Conservation (phyloP, 371 early-diverging fungal species). For the Haplosporangium sp. region DNA sequence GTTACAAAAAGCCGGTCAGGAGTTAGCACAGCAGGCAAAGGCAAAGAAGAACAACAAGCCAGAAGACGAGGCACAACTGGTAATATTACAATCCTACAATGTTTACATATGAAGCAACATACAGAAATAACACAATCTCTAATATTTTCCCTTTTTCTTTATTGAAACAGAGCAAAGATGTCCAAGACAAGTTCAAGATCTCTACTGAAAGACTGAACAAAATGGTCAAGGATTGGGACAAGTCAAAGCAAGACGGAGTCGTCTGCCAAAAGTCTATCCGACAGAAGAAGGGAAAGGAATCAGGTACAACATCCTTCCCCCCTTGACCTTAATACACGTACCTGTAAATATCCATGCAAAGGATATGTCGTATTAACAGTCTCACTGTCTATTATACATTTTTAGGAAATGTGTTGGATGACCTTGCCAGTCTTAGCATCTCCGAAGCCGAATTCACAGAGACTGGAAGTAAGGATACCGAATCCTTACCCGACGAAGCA, state of each 20-base stretch:
- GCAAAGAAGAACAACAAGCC: slow-evolving; percentile 19
- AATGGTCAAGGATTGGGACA: slow-evolving; percentile 65
- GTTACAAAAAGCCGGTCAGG: slow-evolving; percentile 33
- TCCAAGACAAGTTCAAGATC: slow-evolving; percentile 72
- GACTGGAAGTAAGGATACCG: slow-evolving; percentile 12
- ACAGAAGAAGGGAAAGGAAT: slow-evolving; percentile 57
- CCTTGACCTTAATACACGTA: neutral
- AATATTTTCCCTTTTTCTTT: neutral
- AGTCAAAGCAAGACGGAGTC: slow-evolving; percentile 49
- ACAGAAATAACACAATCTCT: too few relatives aligned
- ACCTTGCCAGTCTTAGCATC: slow-evolving; percentile 52
- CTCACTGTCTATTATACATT: neutral
- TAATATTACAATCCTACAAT: slow-evolving; percentile 11
- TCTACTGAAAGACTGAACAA: slow-evolving; percentile 69
- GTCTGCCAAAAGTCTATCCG: slow-evolving; percentile 35
- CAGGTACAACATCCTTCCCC: slow-evolving; percentile 20
- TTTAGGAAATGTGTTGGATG: slow-evolving; percentile 45
- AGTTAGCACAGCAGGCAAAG: slow-evolving; percentile 10
- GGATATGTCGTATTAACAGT: neutral
- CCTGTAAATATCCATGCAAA: neutral
- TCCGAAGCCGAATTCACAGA: slow-evolving; percentile 39
- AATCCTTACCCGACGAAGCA: slow-evolving; percentile 14
- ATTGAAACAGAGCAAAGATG: slow-evolving; percentile 60
- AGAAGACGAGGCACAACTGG: slow-evolving; percentile 59
- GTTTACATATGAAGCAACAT: too few relatives aligned